Evolutionary conservation across 1,139 yeast genomes (phyloP), one percentile per base, ranked within the genome.

Genomic region (Pichia sp.): DNA sequence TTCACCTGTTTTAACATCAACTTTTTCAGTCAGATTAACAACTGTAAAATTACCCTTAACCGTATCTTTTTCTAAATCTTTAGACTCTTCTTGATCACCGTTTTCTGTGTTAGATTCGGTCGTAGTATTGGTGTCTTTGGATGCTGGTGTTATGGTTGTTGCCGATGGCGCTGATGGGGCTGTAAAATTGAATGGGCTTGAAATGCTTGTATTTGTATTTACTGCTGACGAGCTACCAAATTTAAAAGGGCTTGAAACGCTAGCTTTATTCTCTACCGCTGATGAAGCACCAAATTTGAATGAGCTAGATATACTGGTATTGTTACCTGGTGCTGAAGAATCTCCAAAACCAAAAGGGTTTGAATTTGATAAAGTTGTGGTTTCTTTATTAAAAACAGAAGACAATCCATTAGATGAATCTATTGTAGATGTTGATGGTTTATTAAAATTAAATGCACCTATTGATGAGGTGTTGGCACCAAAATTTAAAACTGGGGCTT

Each of bases 1-100:
- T 70, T 93, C 98, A 25, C 97, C 97, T 5, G 95, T 87, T 58
- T 77, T 72, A 27, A 71, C 76, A 19, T 79, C 79, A 16, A 78
- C 71, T 54, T 75, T 73, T 29, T 79, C 74, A 10, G 73, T 69
- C 49, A 81, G 67, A 48, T 73, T 70, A 5, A 75, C 79, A 31
- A 76, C 70, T 0, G 81, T 79, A 59, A 79, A 80, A 52, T 75
- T 70, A 19, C 76, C 73, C 22, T 72, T 68, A 6, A 70, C 80
- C 27, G 73, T 77, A 52, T 70, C 73, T 48, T 72, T 77, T 52
- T 68, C 72, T 1, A 60, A 70, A 30, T 59, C 60, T 9, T 60
- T 65, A 8, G 57, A 60, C 14, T 56, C 61, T 25, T 50, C 54
- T 13, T 36, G 41, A 36, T 52, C 58, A 16, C 47, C 52, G 9